Evolutionary conservation across 2,329 filamentous ascomycete species (phyloP).

Genomic region (Penicillium sp.): DNA sequence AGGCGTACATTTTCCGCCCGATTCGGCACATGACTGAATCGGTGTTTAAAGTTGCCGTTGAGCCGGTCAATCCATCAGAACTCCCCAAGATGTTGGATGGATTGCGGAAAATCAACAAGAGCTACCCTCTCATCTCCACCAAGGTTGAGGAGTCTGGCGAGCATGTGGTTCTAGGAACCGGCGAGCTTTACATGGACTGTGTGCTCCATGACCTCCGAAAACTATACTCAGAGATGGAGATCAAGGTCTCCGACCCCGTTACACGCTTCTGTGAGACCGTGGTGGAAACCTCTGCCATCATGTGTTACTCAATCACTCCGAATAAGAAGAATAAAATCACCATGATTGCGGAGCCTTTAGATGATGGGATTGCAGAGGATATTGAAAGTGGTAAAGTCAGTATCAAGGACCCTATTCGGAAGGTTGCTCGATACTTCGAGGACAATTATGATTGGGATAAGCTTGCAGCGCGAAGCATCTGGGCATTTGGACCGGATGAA

Average conservation of each 20-base stretch:
- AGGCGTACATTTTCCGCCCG: conserved; percentile 92
- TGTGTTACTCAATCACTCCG: conserved; percentile 95
- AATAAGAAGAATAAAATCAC: conserved; percentile 99
- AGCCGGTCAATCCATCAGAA: conserved; percentile 97
- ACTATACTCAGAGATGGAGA: conserved; percentile 98
- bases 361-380: conserved; percentile 90
- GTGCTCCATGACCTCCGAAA: conserved; percentile 90
- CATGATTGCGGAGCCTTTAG: conserved; percentile 94
- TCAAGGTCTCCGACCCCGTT: conserved; percentile 97
- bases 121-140: conserved; percentile 89
- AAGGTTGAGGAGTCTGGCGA: conserved; percentile 98
- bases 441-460: conserved; percentile 97
- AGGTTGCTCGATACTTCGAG: conserved; percentile 95
- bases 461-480: conserved; percentile 89
- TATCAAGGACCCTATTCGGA: conserved; percentile 88
- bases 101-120: conserved; percentile 94
- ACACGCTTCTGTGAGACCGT: conserved; percentile 98
- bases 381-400: conserved; percentile 88
- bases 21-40: conserved; percentile 95
- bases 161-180: conserved; percentile 90
- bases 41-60: conserved; percentile 94
- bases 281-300: conserved; percentile 93
- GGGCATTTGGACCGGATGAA: conserved; percentile 97
- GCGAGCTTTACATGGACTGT: conserved; percentile 99
- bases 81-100: conserved; percentile 98